Evolutionary conservation across 1,284 basidiomycete species (phyloP).

Genomic region (Ustilago tritici): DNA sequence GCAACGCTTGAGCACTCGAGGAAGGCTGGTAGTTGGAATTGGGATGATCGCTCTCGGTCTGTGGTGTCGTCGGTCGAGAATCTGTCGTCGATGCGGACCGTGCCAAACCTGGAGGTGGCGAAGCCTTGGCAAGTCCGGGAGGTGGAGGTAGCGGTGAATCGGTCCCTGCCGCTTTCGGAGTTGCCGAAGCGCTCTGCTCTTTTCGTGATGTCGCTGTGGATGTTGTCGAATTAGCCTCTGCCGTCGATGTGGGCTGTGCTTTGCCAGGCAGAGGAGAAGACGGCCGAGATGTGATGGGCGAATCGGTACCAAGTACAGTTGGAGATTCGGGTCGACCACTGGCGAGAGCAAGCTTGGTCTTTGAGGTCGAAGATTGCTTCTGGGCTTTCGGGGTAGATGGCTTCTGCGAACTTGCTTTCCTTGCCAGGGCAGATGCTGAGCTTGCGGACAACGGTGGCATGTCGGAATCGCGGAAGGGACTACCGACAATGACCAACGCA

Average conservation of each 20-base stretch:
- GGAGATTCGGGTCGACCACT: conserved; percentile 46
- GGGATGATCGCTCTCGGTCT: conserved; percentile 73
- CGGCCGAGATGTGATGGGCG: conserved; percentile 33
- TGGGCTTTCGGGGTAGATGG: conserved; percentile 36
- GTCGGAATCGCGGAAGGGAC: conserved; percentile 59
- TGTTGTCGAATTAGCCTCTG: conserved; percentile 9
- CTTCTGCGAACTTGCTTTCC: conserved; percentile 54
- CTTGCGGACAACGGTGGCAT: conserved; percentile 60
- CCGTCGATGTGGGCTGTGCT: conserved; percentile 36
- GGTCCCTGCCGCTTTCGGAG: conserved; percentile 10
- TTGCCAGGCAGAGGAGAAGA: conserved; percentile 41
- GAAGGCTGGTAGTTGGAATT: conserved; percentile 83
- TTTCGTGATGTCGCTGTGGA: conserved; percentile 20
- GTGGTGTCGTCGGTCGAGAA: conserved; percentile 76
- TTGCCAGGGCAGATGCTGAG: conserved; percentile 41
- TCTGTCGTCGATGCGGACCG: conserved; percentile 58
- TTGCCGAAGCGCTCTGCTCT: conserved; percentile 7
- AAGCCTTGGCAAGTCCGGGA: conserved; percentile 61
- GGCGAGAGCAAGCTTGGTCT: conserved; percentile 32
- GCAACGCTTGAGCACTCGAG: conserved; percentile 81
- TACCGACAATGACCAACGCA: conserved; percentile 39
- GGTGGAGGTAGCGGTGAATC: conserved; percentile 36
- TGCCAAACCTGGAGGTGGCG: conserved; percentile 42
- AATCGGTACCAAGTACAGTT: conserved; percentile 37
- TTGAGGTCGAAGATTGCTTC: conserved; percentile 36